phyloP scores from a whole-genome alignment of 768 basidiomycete genomes.

The Naganishia vishniacii region DNA sequence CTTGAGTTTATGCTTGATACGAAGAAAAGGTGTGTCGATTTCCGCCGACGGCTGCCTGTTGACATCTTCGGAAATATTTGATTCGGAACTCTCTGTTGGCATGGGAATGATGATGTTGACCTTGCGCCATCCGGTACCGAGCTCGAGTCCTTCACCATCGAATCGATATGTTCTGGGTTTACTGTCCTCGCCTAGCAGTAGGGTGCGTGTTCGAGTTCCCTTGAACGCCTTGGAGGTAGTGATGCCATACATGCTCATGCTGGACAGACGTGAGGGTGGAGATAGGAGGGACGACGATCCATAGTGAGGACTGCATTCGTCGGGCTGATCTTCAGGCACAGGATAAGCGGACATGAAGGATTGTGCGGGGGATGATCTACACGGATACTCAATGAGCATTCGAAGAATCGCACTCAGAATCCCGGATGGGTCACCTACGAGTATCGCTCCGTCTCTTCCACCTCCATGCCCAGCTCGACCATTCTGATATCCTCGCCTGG shows the following conservation, averaged over 20 bases:
- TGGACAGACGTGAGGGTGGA: conserved; percentile 31
- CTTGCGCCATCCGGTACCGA: conserved; percentile 42
- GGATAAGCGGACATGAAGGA: conserved; percentile 36
- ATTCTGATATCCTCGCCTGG: conserved; percentile 26
- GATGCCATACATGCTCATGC: conserved; percentile 26
- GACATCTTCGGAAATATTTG: not conserved
- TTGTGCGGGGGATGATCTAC: conserved; percentile 34
- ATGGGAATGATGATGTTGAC: conserved; percentile 46
- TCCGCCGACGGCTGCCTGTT: conserved; percentile 34
- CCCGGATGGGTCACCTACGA: conserved; percentile 26
- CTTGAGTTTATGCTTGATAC: conserved; percentile 43
- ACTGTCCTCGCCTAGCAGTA: conserved; percentile 40
- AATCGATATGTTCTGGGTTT: conserved; percentile 43
- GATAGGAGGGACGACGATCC: conserved; percentile 32
- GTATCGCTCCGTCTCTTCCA: conserved; percentile 42
- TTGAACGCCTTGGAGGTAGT: conserved; percentile 24
- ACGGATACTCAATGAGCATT: too few relatives aligned
- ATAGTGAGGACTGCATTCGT: conserved; percentile 20
- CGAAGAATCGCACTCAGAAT: too few relatives aligned
- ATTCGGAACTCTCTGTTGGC: conserved; percentile 28
- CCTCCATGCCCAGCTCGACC: conserved; percentile 45
- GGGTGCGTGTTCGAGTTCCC: conserved; percentile 22
- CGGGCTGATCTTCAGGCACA: conserved; percentile 40
- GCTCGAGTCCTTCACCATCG: conserved; percentile 37
- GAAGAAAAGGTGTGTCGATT: conserved; percentile 40